phyloP scores from a whole-genome alignment of 2,329 filamentous ascomycete genomes.

The Exophiala lecanii-corni region DNA sequence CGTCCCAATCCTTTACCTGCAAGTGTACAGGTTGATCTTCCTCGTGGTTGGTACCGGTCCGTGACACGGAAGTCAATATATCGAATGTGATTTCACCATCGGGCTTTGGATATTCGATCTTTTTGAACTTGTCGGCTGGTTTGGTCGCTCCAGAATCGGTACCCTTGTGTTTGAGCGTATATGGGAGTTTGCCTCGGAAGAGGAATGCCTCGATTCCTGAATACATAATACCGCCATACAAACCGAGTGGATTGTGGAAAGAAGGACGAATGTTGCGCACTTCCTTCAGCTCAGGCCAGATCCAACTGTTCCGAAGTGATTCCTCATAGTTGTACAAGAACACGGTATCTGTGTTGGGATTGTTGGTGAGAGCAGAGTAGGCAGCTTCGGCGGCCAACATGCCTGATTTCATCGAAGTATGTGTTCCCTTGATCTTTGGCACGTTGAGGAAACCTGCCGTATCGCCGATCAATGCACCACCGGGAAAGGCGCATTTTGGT shows the following conservation, averaged over 20 bases:
- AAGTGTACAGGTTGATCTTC: constrained; percentile 97
- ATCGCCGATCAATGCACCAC: constrained; percentile 91
- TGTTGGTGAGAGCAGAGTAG: constrained; percentile 64
- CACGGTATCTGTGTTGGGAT: constrained; percentile 57
- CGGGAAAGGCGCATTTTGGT: constrained; percentile 92
- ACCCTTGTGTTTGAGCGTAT: constrained; percentile 83
- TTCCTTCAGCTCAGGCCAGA: constrained; percentile 91
- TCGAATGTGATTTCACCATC: constrained; percentile 95
- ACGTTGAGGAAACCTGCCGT: constrained; percentile 96
- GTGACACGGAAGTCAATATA: constrained; percentile 88
- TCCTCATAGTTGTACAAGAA: constrained; percentile 96
- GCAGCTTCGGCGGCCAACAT: constrained; percentile 94
- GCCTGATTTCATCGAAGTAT: constrained; percentile 95
- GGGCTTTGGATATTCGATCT: constrained; percentile 96
- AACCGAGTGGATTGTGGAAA: constrained; percentile 79
- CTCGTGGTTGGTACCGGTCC: constrained; percentile 96
- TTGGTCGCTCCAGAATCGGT: constrained; percentile 76
- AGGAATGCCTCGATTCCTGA: constrained; percentile 89
- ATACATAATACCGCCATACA: constrained; percentile 87
- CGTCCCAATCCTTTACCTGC: constrained; percentile 92
- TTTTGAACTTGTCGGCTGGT: constrained; percentile 69
- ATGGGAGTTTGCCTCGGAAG: constrained; percentile 78
- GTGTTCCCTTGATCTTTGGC: constrained; percentile 96
- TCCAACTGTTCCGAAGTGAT: constrained; percentile 73
- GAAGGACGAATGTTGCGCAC: constrained; percentile 97